Percentiles rank a stretch among this genome's conserved stretches.
Conservation (phyloP, 2,329 filamentous ascomycete species). For the Curvularia hawaiiensis region DNA sequence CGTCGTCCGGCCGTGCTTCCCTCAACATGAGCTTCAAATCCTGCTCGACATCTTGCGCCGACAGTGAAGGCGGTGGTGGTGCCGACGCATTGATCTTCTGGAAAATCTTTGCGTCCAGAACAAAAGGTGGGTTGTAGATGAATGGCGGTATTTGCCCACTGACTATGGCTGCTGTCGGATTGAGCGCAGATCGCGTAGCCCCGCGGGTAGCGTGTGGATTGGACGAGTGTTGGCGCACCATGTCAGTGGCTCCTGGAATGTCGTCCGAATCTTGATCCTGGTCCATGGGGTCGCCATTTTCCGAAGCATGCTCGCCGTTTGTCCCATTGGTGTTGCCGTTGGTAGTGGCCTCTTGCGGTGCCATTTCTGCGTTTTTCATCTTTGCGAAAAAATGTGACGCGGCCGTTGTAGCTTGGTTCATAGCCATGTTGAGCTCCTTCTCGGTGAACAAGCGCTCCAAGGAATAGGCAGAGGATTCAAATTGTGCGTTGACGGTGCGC, state of each 20-base stretch:
- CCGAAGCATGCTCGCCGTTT: conserved; percentile 44
- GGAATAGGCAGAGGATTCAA: conserved; percentile 63
- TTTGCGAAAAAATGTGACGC: conserved; percentile 64
- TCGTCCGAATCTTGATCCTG: conserved; percentile 46
- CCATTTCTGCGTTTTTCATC: conserved; percentile 48
- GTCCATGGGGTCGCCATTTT: conserved; percentile 47
- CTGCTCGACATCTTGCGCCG: conserved; percentile 52
- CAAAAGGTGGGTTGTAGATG: conserved; percentile 49
- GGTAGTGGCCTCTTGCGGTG: conserved; percentile 33
- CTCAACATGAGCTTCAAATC: conserved; percentile 56
- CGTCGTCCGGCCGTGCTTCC: conserved; percentile 45
- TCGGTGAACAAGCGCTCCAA: conserved; percentile 70
- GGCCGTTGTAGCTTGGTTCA: conserved; percentile 65
- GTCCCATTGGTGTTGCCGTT: conserved; percentile 41
- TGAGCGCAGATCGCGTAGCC: conserved; percentile 60
- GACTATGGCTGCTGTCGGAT: conserved; percentile 55
- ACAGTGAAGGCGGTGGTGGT: conserved; percentile 52
- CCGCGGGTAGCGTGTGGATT: conserved; percentile 61
- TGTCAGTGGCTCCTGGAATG: conserved; percentile 57
- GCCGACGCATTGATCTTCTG: conserved; percentile 55
- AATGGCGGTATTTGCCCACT: conserved; percentile 49
- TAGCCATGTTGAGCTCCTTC: conserved; percentile 67
- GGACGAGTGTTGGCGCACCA: conserved; percentile 65
- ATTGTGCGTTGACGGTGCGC: conserved; percentile 59
- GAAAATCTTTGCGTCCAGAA: conserved; percentile 53